Evolutionary conservation across 2,329 filamentous ascomycete genomes (phyloP).

Genomic region (Venturia oleaginea): DNA sequence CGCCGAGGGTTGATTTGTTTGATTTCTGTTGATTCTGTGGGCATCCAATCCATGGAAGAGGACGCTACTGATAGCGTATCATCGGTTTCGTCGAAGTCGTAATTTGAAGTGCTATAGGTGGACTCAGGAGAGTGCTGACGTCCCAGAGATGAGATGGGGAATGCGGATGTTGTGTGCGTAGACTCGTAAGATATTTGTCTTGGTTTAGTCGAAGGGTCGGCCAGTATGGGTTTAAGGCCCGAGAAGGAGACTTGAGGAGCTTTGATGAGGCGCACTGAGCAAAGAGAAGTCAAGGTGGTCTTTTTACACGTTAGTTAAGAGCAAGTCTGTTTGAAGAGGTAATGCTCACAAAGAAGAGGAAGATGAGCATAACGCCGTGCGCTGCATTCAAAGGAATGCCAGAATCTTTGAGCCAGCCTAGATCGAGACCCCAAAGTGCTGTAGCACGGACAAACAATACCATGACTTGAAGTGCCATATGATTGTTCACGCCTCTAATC

Average conservation of each 20-base stretch:
- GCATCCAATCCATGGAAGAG: slow-evolving; percentile 68
- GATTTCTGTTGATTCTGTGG: slow-evolving; percentile 36
- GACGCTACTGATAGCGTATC: slow-evolving; percentile 20
- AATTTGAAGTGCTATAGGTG: slow-evolving; percentile 8
- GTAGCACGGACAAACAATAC: slow-evolving; percentile 47
- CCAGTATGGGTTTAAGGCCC: slow-evolving; percentile 15
- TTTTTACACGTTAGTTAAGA: neutral
- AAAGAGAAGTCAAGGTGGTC: slow-evolving; percentile 31
- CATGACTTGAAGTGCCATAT: slow-evolving; percentile 57
- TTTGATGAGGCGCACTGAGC: slow-evolving; percentile 48
- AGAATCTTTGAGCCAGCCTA: neutral
- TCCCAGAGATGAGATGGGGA: slow-evolving; percentile 12
- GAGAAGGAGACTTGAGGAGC: neutral
- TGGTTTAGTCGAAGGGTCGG: slow-evolving; percentile 17
- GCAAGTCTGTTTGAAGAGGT: neutral
- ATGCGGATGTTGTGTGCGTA: slow-evolving; percentile 8
- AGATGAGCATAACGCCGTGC: slow-evolving; percentile 46
- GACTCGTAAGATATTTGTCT: slow-evolving; percentile 12
- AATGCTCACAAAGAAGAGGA: slow-evolving; percentile 31
- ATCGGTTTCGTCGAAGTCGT: slow-evolving; percentile 15
- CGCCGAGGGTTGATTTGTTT: slow-evolving; percentile 15
- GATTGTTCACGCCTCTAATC: slow-evolving; percentile 51
- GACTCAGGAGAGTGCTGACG: slow-evolving; percentile 19
- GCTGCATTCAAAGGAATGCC: slow-evolving; percentile 34
- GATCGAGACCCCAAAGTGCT: slow-evolving; percentile 25